Evolutionary conservation across 306 rosid species (phyloP), one percentile per base, ranked within the genome.

Genomic region (Cicer arietinum): DNA sequence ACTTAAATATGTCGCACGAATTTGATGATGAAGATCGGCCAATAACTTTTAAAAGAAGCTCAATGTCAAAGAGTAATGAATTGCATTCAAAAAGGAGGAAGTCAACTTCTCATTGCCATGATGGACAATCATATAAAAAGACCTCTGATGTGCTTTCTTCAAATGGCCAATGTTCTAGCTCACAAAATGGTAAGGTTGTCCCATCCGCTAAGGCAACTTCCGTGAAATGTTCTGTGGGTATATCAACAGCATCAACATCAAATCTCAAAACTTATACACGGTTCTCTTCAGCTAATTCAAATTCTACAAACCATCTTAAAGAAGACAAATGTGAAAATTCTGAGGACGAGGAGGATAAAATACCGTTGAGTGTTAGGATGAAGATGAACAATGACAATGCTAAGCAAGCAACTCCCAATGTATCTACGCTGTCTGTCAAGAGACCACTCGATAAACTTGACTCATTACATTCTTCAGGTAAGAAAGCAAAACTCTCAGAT

Each of bases 321-420:
- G 45, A 39, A n/a, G 12, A 20, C 57, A 6, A 42, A 7, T 17
- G 5, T 71, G 81, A 71, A 30, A 81, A 84, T 66, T 79, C 81
- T 35, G 87, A 83, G 37, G 81, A 83, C 2, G 81, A 84, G 12
- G 84, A 84, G 62, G 84, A 84, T 79, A 9, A 71, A 47, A 65
- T 71, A 43, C 84, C 84, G 5, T 69, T 79, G 73, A 71, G 79
- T 79, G 18, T 41, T 37, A 83, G 84, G 79, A 20, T 83, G 76
- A 71, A 71, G 62, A 18, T 22, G 47, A 79, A 35, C 43, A 51
- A 74, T 51, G 61, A 58, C 59, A 60, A 71, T 11, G 14, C 46
- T 63, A 83, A 62, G 13, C 76, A 76, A 71, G 57, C n/a, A 3
- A 51, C 42, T 39, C 56, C 73, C 50, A 46, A 12, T 53, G 13